Conservation (phyloP, 352 stramenopile genomes). For the Thalassiosira sp. region DNA sequence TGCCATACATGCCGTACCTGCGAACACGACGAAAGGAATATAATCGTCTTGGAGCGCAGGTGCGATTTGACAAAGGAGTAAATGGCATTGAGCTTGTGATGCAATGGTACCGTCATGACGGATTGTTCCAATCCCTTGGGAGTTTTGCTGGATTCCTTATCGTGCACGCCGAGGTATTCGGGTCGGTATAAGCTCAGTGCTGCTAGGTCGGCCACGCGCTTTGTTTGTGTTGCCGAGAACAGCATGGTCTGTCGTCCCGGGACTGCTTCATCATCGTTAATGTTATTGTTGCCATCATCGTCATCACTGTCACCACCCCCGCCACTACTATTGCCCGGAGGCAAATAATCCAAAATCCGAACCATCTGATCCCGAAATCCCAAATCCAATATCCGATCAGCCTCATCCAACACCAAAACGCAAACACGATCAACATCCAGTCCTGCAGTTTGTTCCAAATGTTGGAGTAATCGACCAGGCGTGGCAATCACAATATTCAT, state of each 20-base stretch:
- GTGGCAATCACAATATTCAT: conserved; percentile 98
- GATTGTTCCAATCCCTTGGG: conserved; percentile 92
- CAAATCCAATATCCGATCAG: conserved; percentile 84
- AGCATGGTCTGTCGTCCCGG: conserved; percentile 92
- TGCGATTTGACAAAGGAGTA: conserved; percentile 99
- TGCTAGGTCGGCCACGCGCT: conserved; percentile 95
- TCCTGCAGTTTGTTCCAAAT: conserved; percentile 97
- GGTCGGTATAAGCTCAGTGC: conserved; percentile 92
- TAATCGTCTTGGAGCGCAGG: conserved; percentile 97
- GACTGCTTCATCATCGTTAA: conserved; percentile 11
- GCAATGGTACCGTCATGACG: conserved; percentile 92
- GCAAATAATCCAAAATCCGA: conserved; percentile 84
- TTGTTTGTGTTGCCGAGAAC: conserved; percentile 97
- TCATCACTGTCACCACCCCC: no score
- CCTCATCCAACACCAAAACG: conserved; percentile 87
- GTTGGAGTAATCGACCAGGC: conserved; percentile 94
- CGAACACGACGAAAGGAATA: conserved; percentile 97
- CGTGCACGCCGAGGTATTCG: conserved; percentile 97
- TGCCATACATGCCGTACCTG: conserved; percentile 94
- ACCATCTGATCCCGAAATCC: conserved; percentile 85
- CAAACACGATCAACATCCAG: conserved; percentile 94
- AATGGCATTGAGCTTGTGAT: conserved; percentile 97
- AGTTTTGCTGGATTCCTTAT: conserved; percentile 88
- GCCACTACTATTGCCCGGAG: conserved; percentile 38
- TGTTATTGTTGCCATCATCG: no score